Evolutionary conservation across 805 yeast genomes (phyloP), one percentile per base, ranked within the genome.

Genomic region (Sugiyamaella smithiae): DNA sequence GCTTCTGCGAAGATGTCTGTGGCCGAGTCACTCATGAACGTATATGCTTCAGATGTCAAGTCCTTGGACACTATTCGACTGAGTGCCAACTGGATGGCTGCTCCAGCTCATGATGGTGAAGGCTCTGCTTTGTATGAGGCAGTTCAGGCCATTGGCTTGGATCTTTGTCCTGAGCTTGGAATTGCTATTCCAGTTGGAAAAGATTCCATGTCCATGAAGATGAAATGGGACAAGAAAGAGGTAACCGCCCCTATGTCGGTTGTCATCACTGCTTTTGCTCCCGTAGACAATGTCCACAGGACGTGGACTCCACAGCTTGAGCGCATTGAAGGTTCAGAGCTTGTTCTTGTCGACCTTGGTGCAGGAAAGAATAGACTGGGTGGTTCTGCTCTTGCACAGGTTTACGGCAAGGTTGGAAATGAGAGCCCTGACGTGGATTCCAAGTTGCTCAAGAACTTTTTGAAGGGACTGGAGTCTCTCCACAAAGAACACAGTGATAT

Each of bases 81-180:
- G 51, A 87, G 96, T 45, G 99, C 99, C 40, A 93, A 93, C 74
- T 93, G 99, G 99, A 93, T 93, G 99, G 83, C 97, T 8, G 90
- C 98, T 43, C 96, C 99, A 23, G 76, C 91, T 29, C 95, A 90
- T 61, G 81, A 80, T 19, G 98, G 98, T 61, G 99, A 93, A 70
- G 99, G 99, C 53, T 77, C 95, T 45, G 90, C 88, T 54, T 74
- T 93, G 54, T 93, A 91, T 65, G 97, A 89, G 69, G 99, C 97
- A 41, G 99, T 93, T 41, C 90, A 89, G 69, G 98, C 98, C 3
- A 82, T 93, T 61, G 97, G 97, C 58, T 65, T 90, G 63, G 97
- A 88, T 56, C 75, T 95, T 60, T 93, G 99, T 70, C 97, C 98
- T 19, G 91, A 80, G 51, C 77, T 93, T 57, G 97, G 95, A 38